These are phyloP conservation scores for Carallia pectinifolia DNA, from an alignment of 345 rosid genomes.

Conservation along the genomic window DNA sequence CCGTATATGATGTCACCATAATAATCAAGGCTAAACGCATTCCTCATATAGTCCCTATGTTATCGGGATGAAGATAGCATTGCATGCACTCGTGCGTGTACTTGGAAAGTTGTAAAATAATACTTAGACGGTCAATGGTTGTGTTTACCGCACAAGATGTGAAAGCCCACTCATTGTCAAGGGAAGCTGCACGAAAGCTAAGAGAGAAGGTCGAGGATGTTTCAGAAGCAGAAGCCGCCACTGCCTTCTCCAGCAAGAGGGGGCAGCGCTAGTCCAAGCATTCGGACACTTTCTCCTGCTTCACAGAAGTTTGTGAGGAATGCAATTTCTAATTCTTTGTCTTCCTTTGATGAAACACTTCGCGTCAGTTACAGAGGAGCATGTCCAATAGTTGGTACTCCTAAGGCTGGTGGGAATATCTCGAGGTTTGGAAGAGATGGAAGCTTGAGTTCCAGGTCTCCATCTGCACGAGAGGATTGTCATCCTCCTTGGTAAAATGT, in stretches of 20 bases:
- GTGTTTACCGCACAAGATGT: slow-evolving; percentile 56
- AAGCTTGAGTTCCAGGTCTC: slow-evolving; percentile 24
- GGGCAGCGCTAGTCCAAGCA: slow-evolving; percentile 95
- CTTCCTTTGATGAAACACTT: slow-evolving; percentile 90
- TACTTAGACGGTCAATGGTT: too few species aligned
- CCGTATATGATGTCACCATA: neutral
- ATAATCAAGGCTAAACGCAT: too few species aligned
- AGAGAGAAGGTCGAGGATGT: slow-evolving; percentile 78
- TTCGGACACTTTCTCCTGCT: slow-evolving; percentile 79
- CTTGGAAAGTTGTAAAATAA: too few species aligned
- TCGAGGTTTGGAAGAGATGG: slow-evolving; percentile 84
- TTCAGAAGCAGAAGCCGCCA: slow-evolving; percentile 64
- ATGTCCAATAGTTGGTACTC: slow-evolving; percentile 66
- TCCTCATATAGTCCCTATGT: too few species aligned
- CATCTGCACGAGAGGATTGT: slow-evolving; percentile 56
- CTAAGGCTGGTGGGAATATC: slow-evolving; percentile 66
- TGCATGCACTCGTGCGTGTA: too few species aligned
- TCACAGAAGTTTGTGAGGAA: slow-evolving; percentile 91
- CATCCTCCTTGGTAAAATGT: slow-evolving; percentile 54
- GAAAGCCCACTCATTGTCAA: slow-evolving; percentile 79
- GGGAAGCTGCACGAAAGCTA: slow-evolving; percentile 83
- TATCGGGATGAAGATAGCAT: too few species aligned
- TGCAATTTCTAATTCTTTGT: slow-evolving; percentile 75
- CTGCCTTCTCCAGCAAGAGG: slow-evolving; percentile 84
- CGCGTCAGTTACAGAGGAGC: slow-evolving; percentile 93